These are phyloP conservation scores for Aristolochia fimbriata DNA, from an alignment of 164 flowering plant genomes.

Conservation along the genomic window DNA sequence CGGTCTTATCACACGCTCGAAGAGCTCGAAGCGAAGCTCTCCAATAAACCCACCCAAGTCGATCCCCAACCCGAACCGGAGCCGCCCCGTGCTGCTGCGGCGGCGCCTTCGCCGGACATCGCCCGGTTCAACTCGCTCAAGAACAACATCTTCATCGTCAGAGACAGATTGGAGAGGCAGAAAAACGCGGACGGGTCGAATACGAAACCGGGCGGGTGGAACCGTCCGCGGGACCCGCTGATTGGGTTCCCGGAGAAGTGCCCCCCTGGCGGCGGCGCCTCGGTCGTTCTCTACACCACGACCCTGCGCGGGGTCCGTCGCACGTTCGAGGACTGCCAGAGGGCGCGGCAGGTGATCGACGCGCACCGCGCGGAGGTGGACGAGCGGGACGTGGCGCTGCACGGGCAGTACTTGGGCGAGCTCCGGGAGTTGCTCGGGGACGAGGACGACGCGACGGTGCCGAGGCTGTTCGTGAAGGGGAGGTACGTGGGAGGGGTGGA, in stretches of 20 bases:
- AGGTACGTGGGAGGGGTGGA: constrained; percentile 85
- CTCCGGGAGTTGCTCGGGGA: constrained; percentile 48
- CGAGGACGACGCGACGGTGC: constrained; percentile 41
- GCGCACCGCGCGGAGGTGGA: constrained; percentile 49
- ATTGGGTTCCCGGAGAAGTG: constrained; percentile 58
- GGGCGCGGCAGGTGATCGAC: constrained; percentile 42
- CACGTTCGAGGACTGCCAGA: constrained; percentile 72
- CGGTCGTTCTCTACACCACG: constrained; percentile 79
- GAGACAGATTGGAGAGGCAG: constrained; percentile 51
- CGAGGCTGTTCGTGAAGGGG: constrained; percentile 83
- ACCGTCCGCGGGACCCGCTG: constrained; percentile 51
- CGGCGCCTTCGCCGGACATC: constrained; percentile 1
- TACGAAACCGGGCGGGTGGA: constrained; percentile 5
- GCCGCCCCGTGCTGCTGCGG: too few species aligned
- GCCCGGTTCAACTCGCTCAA: constrained; percentile 27
- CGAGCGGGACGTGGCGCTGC: constrained; percentile 84
- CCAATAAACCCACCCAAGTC: constrained; percentile 6
- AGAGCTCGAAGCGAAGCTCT: constrained; percentile 51
- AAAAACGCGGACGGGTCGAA: constrained; percentile 22
- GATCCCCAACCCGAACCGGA: too few species aligned
- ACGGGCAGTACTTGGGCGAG: constrained; percentile 54
- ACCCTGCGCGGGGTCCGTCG: constrained; percentile 78
- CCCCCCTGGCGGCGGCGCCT: constrained; percentile 67
- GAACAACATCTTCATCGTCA: constrained; percentile 54
- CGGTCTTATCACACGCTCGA: constrained; percentile 67